Percentiles rank a stretch among this genome's conserved stretches.
These are phyloP conservation scores for Pseudogymnoascus sp. DNA, from an alignment of 2,329 filamentous ascomycete species.

Conservation along the genomic window DNA sequence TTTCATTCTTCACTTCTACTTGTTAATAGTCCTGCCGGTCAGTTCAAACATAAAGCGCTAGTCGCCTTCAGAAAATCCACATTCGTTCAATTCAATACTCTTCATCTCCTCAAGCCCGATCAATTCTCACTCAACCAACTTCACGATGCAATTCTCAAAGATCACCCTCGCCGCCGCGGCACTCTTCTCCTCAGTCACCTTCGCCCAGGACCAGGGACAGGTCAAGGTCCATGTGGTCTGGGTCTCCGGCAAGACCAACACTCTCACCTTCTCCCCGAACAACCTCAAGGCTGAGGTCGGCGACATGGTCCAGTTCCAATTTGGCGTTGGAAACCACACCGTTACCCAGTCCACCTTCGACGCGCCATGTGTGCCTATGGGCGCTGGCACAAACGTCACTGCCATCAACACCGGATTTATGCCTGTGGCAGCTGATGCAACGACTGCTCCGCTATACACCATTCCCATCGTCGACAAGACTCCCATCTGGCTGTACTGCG, in stretches of 20 bases:
- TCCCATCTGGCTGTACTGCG: conserved; percentile 75
- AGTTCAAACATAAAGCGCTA: conserved; percentile 12
- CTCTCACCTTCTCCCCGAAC: conserved; percentile 56
- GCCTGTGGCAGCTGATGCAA: conserved; percentile 47
- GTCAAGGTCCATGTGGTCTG: conserved; percentile 53
- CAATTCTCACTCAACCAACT: not conserved
- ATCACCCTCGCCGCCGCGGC: not conserved
- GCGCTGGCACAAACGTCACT: conserved; percentile 38
- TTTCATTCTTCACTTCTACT: conserved; percentile 7
- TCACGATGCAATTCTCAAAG: not conserved
- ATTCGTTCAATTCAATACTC: not conserved
- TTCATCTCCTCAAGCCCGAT: not conserved
- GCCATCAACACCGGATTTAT: conserved; percentile 63
- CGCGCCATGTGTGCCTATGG: conserved; percentile 57
- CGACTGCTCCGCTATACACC: conserved; percentile 58
- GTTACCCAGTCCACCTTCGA: conserved; percentile 71
- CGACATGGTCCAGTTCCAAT: conserved; percentile 59
- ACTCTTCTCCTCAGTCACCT: not conserved
- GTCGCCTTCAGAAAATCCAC: conserved; percentile 8
- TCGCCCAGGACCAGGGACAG: not conserved
- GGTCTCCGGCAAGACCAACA: conserved; percentile 43
- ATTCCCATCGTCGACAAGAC: conserved; percentile 59
- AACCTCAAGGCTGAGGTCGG: conserved; percentile 56
- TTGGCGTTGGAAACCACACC: conserved; percentile 64
- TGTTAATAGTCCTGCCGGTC: conserved; percentile 11